Base-by-base conservation (phyloP, 495 filamentous ascomycete species). In the Penicillium robsamsonii region DNA sequence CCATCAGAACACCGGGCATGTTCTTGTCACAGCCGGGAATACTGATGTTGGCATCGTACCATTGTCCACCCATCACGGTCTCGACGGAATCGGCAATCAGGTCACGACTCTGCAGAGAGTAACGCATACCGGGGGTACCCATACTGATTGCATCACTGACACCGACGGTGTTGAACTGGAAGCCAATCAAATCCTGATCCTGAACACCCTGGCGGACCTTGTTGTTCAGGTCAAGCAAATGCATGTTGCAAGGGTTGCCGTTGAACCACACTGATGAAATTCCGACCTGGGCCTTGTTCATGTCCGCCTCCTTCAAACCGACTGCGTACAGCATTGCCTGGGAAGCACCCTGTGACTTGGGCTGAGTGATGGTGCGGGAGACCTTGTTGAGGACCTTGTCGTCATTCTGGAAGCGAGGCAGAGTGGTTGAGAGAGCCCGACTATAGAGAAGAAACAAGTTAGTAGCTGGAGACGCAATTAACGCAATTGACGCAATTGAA, bases 11-110 rank as follows among this genome's bases (percentile, higher is more conserved):
- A 75, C 94, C 94, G 7, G 94, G 94, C 95, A 98, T 97, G 75
- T 98, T 98, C 86, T 98, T 98, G 80, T 98, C 95, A 73, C 94
- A 98, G 40, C 94, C 94, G n/a, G 94, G 94, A 63, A 98, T 89
- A 18, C 90, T 95, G 68, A 98, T 90, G 70, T 97, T 97, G 67
- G 89, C 94, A 73, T 98, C 94, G 70, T 98, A 98, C 95, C 94
- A 98, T 79, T 98, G 94, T 12, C 90, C 94, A 46, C 90, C 84
- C 94, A 98, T 98, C 40, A 97, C 94, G 7, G 95, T 97, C 81
- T 98, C 95, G 63, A 98, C 94, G 33, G 88, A 92, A 73, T 98
- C 95, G 59, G 94, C 94, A 66, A 98, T 98, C 59, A 98, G 79
- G 69, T 98, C 94, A 67, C 94, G 81, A 55, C 89, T 94, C 75